These are phyloP conservation scores for Citrus medica DNA, from an alignment of 345 rosid genomes.

Conservation along the genomic window DNA sequence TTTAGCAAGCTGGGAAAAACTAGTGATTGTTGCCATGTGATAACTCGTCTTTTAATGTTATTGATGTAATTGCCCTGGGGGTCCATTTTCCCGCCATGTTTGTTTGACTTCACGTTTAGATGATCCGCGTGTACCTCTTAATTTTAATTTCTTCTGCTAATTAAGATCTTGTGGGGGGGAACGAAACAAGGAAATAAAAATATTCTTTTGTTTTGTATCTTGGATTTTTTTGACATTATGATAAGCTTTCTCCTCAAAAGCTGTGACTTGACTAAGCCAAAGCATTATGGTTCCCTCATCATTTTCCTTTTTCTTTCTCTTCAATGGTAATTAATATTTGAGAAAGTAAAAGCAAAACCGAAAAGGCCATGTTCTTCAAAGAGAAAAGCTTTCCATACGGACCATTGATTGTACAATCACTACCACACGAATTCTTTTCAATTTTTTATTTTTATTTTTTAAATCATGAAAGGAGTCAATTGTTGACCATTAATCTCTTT, in stretches of 20 bases:
- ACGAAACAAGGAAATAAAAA: background rate
- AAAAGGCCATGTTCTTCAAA: constrained; percentile 11
- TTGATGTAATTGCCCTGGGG: constrained; percentile 13
- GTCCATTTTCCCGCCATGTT: constrained; percentile 8
- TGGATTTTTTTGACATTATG: background rate
- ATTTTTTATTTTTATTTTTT: background rate
- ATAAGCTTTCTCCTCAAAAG: constrained; percentile 39
- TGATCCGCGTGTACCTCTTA: background rate
- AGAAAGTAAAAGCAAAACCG: constrained; percentile 18
- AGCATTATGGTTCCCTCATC: background rate
- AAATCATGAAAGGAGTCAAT: background rate
- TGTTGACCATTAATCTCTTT: constrained; percentile 6
- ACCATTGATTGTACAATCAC: constrained; percentile 34
- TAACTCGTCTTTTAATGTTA: constrained; percentile 34
- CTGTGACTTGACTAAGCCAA: constrained; percentile 43
- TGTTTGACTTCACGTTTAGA: background rate
- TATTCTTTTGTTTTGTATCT: background rate
- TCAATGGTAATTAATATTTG: constrained; percentile 3
- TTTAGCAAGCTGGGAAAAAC: background rate
- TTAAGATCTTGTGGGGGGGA: constrained; percentile 5
- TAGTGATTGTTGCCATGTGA: constrained; percentile 23
- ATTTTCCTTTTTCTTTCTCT: background rate
- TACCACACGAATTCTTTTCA: constrained; percentile 15
- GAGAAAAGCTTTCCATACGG: constrained; percentile 22
- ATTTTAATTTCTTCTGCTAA: background rate